Conservation (phyloP, 2,329 filamentous ascomycete genomes). For the Cercospora sesami region DNA sequence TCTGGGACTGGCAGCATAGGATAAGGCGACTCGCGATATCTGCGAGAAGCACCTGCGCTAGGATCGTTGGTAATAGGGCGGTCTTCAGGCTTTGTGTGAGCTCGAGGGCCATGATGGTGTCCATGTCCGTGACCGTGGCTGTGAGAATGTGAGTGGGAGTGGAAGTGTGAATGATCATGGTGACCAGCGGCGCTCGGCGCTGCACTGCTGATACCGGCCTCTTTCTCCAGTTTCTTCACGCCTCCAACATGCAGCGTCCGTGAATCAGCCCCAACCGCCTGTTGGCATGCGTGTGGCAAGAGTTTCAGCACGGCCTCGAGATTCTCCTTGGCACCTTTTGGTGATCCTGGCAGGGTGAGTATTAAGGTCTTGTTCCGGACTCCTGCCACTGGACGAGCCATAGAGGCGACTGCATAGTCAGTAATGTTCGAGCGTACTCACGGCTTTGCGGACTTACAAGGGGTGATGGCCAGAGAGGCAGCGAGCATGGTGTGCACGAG, state of each 20-base stretch:
- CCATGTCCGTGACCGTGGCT: constrained; percentile 50
- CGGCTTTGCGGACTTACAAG: constrained; percentile 62
- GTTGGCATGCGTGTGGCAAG: constrained; percentile 91
- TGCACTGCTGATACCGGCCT: constrained; percentile 59
- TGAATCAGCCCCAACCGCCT: constrained; percentile 81
- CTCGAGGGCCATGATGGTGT: constrained; percentile 62
- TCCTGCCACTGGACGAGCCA: constrained; percentile 91
- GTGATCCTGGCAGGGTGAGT: constrained; percentile 87
- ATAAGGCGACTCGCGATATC: constrained; percentile 84
- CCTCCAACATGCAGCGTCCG: constrained; percentile 77
- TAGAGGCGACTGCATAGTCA: constrained; percentile 73
- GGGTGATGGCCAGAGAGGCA: constrained; percentile 79
- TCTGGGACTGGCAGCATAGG: constrained; percentile 86
- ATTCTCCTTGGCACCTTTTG: constrained; percentile 93
- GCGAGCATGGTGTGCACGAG: constrained; percentile 94
- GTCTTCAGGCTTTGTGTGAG: constrained; percentile 69
- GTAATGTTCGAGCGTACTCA: constrained; percentile 23
- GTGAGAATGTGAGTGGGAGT: neutral
- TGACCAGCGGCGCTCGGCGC: constrained; percentile 29
- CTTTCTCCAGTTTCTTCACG: constrained; percentile 76
- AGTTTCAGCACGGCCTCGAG: constrained; percentile 83
- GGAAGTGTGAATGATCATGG: constrained; percentile 33
- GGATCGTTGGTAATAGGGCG: constrained; percentile 61
- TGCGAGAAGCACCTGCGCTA: constrained; percentile 60
- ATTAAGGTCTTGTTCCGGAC: constrained; percentile 79